phyloP scores from a whole-genome alignment of 257 asterid genomes.

The Ilex asprella region DNA sequence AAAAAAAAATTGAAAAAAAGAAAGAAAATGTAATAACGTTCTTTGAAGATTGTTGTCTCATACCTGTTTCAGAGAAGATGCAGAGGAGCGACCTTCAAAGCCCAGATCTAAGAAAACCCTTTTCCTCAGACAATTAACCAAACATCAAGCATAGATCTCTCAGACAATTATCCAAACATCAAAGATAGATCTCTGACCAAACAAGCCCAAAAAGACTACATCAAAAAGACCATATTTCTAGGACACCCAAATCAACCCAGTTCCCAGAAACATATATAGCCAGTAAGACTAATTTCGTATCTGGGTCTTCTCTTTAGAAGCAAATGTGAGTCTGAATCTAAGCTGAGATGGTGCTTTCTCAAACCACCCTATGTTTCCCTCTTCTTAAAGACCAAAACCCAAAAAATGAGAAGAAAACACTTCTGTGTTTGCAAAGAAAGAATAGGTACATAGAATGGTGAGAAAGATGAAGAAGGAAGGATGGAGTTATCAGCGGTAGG shows the following conservation, averaged over 20 bases:
- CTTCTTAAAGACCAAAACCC: constrained; percentile 9
- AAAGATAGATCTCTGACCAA: constrained; percentile 52
- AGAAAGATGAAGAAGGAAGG: constrained; percentile 35
- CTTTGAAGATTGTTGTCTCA: constrained; percentile 12
- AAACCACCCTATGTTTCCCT: constrained; percentile 15
- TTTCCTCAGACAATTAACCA: constrained; percentile 12
- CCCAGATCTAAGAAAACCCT: constrained; percentile 39
- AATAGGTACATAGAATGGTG: constrained; percentile 42
- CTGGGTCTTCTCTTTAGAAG: constrained; percentile 26
- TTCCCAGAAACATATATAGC: constrained; percentile 9
- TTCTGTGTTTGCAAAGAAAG: constrained; percentile 31
- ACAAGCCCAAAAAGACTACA: constrained; percentile 11
- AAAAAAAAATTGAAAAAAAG: constrained; percentile 3
- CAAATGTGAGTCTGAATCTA: constrained; percentile 33
- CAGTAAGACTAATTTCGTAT: constrained; percentile 7
- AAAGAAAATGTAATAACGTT: constrained; percentile 3
- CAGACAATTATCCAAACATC: constrained; percentile 1
- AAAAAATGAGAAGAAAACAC: constrained; percentile 40
- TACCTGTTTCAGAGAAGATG: constrained; percentile 37
- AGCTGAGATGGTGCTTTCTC: constrained; percentile 17
- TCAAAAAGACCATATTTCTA: constrained; percentile 29
- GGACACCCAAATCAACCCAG: constrained; percentile 12
- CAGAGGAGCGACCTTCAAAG: constrained; percentile 28
- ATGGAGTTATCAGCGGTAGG: constrained; percentile 78
- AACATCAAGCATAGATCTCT: too few species aligned